Conservation (phyloP, 2,329 filamentous ascomycete genomes). For the Rutstroemia sp. region DNA sequence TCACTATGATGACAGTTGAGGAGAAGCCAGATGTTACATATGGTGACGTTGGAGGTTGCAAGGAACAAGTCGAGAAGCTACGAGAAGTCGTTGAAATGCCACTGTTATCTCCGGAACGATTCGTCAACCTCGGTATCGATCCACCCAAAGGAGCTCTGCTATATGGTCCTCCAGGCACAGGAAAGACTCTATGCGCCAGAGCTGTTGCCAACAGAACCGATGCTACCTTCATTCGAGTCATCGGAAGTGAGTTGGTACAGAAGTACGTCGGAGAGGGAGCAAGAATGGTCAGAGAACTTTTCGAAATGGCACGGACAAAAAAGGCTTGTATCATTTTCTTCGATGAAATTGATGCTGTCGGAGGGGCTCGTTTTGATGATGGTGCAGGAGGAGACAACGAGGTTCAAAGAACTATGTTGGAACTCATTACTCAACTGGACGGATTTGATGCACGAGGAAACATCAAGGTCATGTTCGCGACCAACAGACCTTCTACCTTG, state of each 20-base stretch:
- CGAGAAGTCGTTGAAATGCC: constrained; percentile 99
- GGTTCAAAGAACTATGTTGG: constrained; percentile 95
- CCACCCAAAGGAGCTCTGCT: constrained; percentile 95
- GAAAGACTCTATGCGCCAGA: constrained; percentile 95
- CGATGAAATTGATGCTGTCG: constrained; percentile 95
- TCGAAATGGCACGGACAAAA: constrained; percentile 99
- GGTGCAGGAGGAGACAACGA: constrained; percentile 96
- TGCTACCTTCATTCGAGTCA: constrained; percentile 97
- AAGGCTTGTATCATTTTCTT: constrained; percentile 99
- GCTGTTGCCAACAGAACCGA: constrained; percentile 97
- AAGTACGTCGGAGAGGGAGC: constrained; percentile 99
- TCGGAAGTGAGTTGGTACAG: constrained; percentile 94
- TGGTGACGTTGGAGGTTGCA: constrained; percentile 96
- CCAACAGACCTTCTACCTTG: constrained; percentile 89
- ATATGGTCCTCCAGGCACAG: constrained; percentile 96
- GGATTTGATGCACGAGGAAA: constrained; percentile 95
- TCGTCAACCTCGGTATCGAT: constrained; percentile 98
- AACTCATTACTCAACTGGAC: constrained; percentile 93
- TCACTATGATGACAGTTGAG: constrained; percentile 99
- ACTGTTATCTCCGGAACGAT: constrained; percentile 88
- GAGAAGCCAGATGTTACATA: constrained; percentile 99
- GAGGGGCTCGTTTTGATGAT: constrained; percentile 92
- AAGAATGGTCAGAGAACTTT: constrained; percentile 95
- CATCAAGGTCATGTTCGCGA: constrained; percentile 99
- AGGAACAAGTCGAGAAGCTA: constrained; percentile 99